Evolutionary conservation across 2,329 filamentous ascomycete species (phyloP), one percentile per base, ranked within the genome.

Genomic region (Biscogniauxia mediterranea): DNA sequence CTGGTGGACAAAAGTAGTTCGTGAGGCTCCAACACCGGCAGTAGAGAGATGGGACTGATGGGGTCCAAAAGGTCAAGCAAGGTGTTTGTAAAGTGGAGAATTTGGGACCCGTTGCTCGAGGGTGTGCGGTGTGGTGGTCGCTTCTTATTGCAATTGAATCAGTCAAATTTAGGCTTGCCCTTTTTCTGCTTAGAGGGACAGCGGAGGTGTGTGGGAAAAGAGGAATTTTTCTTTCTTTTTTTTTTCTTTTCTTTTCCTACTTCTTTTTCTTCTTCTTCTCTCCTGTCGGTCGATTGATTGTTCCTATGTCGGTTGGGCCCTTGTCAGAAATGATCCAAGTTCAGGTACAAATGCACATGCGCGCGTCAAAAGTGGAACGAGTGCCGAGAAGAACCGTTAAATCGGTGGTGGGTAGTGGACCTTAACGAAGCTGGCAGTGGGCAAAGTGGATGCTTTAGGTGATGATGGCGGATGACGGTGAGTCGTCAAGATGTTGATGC

Each of bases 61-160:
- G 68, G 70, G 69, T 68, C 68, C 63, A 66, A 67, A 66, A 64
- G 46, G 52, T 54, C 21, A 46, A 46, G 38, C 25, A 17, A 64
- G 68, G 62, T 73, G 71, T 73, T 73, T 74, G 70, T 73, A 72
- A 73, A 73, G 72, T 74, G 72, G 72, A 74, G 72, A 73, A 71
- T 68, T 66, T 60, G 68, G 69, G 66, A 66, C 69, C 70, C 66
- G 70, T 68, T 71, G 62, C 66, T 73, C 68, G 71, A 72, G 68
- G 61, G 68, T 68, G 69, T 67, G 65, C 69, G 70, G 68, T 72
- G 70, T 70, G 68, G 67, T 66, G 67, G 69, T 66, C 65, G 62
- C 70, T 72, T 71, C 70, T 72, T 72, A 73, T 71, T 72, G 69
- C 64, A 68, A 67, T 62, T 57, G 67, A 70, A 67, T 68, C 63